A percentile compares a stretch with the other conserved stretches of the same genome.
These are phyloP conservation scores for Neonectria neomacrospora DNA, from an alignment of 2,329 filamentous ascomycete species.

Conservation along the genomic window DNA sequence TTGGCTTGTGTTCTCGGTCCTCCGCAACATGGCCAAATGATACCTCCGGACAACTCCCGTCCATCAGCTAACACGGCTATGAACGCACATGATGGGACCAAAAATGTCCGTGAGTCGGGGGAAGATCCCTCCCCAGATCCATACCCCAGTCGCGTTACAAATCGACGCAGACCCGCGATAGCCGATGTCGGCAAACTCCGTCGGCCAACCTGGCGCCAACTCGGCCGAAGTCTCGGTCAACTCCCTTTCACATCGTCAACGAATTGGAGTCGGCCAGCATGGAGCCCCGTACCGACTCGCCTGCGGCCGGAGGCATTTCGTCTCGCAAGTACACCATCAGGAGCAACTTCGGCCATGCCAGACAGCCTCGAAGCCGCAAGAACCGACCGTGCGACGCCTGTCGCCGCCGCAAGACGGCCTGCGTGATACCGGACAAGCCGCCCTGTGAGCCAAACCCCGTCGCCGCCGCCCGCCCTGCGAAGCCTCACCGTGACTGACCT, in stretches of 20 bases:
- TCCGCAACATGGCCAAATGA: not conserved
- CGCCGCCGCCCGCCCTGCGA: not conserved
- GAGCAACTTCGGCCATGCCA: slow-evolving; percentile 54
- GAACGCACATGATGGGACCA: no score
- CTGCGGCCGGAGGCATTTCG: slow-evolving; percentile 24
- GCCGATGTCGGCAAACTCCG: slow-evolving; percentile 33
- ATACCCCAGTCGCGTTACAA: not conserved
- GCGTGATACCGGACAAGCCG: slow-evolving; percentile 56
- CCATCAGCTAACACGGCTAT: no score
- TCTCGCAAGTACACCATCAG: slow-evolving; percentile 55
- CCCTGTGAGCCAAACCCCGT: slow-evolving; percentile 57
- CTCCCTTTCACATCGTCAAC: slow-evolving; percentile 9
- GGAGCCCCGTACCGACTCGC: slow-evolving; percentile 29
- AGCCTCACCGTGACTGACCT: not conserved
- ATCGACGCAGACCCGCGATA: not conserved
- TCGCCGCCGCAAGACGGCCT: slow-evolving; percentile 58
- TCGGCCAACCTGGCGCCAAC: slow-evolving; percentile 21
- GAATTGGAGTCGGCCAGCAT: slow-evolving; percentile 19
- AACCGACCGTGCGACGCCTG: slow-evolving; percentile 59
- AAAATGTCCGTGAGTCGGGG: not conserved
- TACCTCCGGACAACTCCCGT: no score
- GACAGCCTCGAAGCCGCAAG: slow-evolving; percentile 57
- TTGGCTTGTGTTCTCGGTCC: not conserved
- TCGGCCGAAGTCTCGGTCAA: slow-evolving; percentile 24
- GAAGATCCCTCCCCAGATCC: not conserved